These are phyloP conservation scores for Trypethelium eluteriae DNA, from an alignment of 495 filamentous ascomycete species.

Conservation along the genomic window DNA sequence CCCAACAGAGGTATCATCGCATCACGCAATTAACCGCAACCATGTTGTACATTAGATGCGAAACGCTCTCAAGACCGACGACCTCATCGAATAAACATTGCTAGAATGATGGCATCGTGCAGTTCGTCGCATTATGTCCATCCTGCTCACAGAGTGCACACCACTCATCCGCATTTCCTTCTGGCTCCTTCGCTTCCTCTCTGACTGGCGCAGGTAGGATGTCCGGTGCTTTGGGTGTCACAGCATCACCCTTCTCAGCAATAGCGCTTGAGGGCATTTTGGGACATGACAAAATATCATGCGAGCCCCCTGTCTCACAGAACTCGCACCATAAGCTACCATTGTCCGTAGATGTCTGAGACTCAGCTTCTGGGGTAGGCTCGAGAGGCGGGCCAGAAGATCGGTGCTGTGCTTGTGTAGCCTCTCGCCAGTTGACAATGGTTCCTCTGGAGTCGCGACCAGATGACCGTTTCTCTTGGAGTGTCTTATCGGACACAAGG, in stretches of 20 bases:
- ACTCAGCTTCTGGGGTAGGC: constrained; percentile 65
- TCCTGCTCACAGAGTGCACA: constrained; percentile 95
- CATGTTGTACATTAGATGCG: not conserved
- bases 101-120: constrained; percentile 29
- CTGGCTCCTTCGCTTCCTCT: constrained; percentile 53
- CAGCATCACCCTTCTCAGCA: constrained; percentile 14
- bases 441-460: constrained; percentile 53
- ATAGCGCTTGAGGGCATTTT: constrained; percentile 51
- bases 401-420: constrained; percentile 14
- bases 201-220: constrained; percentile 18
- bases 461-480: constrained; percentile 43
- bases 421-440: constrained; percentile 43
- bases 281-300: constrained; percentile 88
- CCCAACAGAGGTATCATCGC: not conserved
- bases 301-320: constrained; percentile 74
- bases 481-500: constrained; percentile 35
- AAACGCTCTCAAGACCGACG: not conserved
- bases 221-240: constrained; percentile 13
- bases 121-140: constrained; percentile 91
- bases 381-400: constrained; percentile 29
- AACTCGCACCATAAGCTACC: constrained; percentile 88
- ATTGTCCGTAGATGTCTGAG: constrained; percentile 63
- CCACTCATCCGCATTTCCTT: constrained; percentile 83
- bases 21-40: not conserved
- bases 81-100: not conserved